Evolutionary conservation across 208 protist species (phyloP).

Genomic region (Wallacemonas collosoma): DNA sequence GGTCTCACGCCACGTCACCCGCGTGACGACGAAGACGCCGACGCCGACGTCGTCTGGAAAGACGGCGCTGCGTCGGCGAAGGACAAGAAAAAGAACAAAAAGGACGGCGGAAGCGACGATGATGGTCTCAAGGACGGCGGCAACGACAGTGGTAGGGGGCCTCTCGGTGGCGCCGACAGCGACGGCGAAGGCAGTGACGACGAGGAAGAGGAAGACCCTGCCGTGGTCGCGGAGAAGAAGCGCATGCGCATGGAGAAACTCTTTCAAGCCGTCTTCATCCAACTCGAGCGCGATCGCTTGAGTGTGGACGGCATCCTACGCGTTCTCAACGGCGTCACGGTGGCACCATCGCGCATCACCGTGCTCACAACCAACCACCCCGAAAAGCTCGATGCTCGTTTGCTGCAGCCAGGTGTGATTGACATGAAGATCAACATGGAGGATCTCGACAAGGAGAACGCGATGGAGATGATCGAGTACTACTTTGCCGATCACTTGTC

Average conservation of each 20-base stretch:
- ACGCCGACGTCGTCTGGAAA: neutral
- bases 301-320: conserved; percentile 87
- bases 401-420: conserved; percentile 67
- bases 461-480: conserved; percentile 60
- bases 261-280: conserved; percentile 11
- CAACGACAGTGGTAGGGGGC: neutral
- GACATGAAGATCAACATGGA: conserved; percentile 75
- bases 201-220: conserved; percentile 22
- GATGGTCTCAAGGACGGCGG: neutral
- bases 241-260: conserved; percentile 21
- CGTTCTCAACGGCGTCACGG: conserved; percentile 86
- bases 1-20: neutral
- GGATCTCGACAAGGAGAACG: conserved; percentile 34
- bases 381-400: conserved; percentile 70
- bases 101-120: neutral
- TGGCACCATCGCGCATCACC: conserved; percentile 79
- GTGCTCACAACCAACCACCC: conserved; percentile 93
- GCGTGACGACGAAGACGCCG: neutral
- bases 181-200: conserved; percentile 22
- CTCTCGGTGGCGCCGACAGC: conserved; percentile 11
- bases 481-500: conserved; percentile 44
- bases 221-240: neutral
- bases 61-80: neutral
- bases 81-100: neutral
- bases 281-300: conserved; percentile 48